Evolutionary conservation across 495 filamentous ascomycete species (phyloP), one percentile per base, ranked within the genome.

Genomic region (Hypoxylon rickii): DNA sequence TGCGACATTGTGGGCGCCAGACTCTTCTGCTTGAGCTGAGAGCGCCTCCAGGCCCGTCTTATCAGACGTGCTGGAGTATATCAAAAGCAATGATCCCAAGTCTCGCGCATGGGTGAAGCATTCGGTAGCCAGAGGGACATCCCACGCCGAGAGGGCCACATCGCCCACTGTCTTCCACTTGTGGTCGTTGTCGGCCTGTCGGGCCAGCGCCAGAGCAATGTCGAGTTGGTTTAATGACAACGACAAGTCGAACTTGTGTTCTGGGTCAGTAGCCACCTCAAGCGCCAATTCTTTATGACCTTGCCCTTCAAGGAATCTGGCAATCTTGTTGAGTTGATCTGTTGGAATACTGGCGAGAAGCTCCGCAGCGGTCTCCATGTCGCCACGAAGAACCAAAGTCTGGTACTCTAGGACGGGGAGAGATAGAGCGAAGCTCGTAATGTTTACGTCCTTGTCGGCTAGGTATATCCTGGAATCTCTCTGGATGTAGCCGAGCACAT

Each of bases 91-190:
- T 1, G 89, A 95, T 13, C 94, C 93, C 5, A 96, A 71, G 62
- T 98, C 94, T 63, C 90, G 91, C 29, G 92, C 90, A 47, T 91
- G 83, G 22, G 79, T 79, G 73, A 97, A 98, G 75, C 95, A 97
- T 72, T 96, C 90, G 54, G 92, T 87, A 1, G 94, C 94, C 15
- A 98, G 83, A 1, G 79, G 72, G 18, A 97, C 78, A 66, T 98
- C 86, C 94, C 94, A 98, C 8, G 77, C 86, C 1, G 84, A 69
- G 32, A 98, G 80, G 20, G 95, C 95, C 1, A 92, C 89, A 58
- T 98, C 94, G 36, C 94, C 94, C 13, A 98, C 86, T 1, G 82
- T 90, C 78, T 97, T 97, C 93, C 93, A 98, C 72, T 95, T 94
- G 73, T 97, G 95, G 69, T 98, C 94, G 5, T 85, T 87, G 47